A percentile compares a stretch with the other conserved stretches of the same genome.
These are phyloP conservation scores for Aspergillus incahuasiensis DNA, from an alignment of 495 filamentous ascomycete genomes.

Conservation along the genomic window DNA sequence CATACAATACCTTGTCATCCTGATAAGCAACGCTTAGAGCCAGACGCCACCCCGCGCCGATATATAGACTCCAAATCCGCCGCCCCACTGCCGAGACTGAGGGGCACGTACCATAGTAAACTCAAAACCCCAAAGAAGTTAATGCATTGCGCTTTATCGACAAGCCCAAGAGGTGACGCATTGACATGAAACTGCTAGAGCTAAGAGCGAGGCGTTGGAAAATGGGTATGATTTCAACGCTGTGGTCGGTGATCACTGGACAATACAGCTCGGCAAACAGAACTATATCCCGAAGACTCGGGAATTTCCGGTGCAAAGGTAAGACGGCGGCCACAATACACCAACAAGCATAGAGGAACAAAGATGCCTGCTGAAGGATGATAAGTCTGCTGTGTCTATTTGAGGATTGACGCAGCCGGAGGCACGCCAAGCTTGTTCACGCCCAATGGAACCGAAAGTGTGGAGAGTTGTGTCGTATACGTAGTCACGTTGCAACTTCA, in stretches of 20 bases:
- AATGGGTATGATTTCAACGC: not conserved
- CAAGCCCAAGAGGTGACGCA: slow-evolving; percentile 3
- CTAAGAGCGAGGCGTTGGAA: not conserved
- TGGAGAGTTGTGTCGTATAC: not conserved
- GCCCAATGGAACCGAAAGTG: slow-evolving; percentile 8
- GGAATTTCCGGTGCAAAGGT: not conserved
- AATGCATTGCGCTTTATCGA: not conserved
- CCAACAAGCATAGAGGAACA: not conserved
- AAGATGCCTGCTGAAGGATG: slow-evolving; percentile 1
- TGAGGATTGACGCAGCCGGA: slow-evolving; percentile 3
- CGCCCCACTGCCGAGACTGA: slow-evolving; percentile 6
- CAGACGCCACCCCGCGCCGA: slow-evolving; percentile 3
- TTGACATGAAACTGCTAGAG: not conserved
- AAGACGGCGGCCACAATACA: not conserved
- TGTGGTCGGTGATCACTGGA: not conserved
- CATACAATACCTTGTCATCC: not conserved
- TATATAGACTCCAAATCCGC: not conserved
- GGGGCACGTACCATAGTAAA: not conserved
- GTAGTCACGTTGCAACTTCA: not conserved
- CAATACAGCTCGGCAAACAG: not conserved
- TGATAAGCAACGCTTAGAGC: not conserved
- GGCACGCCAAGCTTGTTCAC: slow-evolving; percentile 5
- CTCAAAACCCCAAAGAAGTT: not conserved
- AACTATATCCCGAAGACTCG: not conserved
- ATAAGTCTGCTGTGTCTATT: slow-evolving; percentile 4